These are phyloP conservation scores for barrel medic (Medicago truncatula) DNA, from an alignment of 306 rosid genomes.

Conservation along the genomic window MtrunA17r5.0-ANR NC_053044.1:31722001-31722500, in stretches of 20 bases:
- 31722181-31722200: slow-evolving; percentile 99
- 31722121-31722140: slow-evolving; percentile 95
- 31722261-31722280: slow-evolving; percentile 72
- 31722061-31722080: slow-evolving; percentile 91
- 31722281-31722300: not conserved
- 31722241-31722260: slow-evolving; percentile 94
- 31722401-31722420: slow-evolving; percentile 89
- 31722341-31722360: too few relatives aligned
- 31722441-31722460: slow-evolving; percentile 89
- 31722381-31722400: slow-evolving; percentile 97
- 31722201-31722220: slow-evolving; percentile 82
- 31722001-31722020: slow-evolving; percentile 52
- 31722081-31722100: slow-evolving; percentile 83
- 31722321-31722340: not conserved
- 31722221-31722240: slow-evolving; percentile 73
- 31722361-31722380: slow-evolving; percentile 48
- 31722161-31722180: slow-evolving; percentile 74
- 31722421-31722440: slow-evolving; percentile 94
- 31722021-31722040: slow-evolving; percentile 62
- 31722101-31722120: slow-evolving; percentile 98
- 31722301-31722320: not conserved
- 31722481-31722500: slow-evolving; percentile 90
- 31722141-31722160: slow-evolving; percentile 86
- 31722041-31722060: slow-evolving; percentile 72
- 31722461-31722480: slow-evolving; percentile 93